A percentile compares a stretch with the other conserved stretches of the same genome.
phyloP scores from a whole-genome alignment of 2,329 filamentous ascomycete species.

The Fusarium tanahbumbuense region DNA sequence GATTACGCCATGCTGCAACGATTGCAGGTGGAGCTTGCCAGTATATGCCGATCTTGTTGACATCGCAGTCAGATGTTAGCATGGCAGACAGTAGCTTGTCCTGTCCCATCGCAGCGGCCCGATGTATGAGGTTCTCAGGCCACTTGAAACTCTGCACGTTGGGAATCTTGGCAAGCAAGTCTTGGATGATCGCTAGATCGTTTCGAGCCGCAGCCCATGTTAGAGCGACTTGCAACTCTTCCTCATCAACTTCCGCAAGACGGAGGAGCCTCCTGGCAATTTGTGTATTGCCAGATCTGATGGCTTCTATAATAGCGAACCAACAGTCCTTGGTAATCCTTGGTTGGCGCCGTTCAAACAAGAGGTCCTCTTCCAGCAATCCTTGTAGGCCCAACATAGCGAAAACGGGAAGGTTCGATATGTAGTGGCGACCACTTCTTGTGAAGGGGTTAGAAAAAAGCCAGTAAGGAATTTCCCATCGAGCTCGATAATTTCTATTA shows the following conservation, averaged over 20 bases:
- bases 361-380: neutral
- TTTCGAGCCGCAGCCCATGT: neutral
- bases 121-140: neutral
- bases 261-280: neutral
- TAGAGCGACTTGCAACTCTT: neutral
- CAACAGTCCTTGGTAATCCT: neutral
- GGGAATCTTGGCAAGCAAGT: neutral
- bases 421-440: neutral
- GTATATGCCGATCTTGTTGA: neutral
- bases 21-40: neutral
- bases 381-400: neutral
- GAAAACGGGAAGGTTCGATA: neutral
- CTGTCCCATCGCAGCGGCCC: neutral
- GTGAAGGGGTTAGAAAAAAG: neutral
- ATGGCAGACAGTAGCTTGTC: neutral
- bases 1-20: neutral
- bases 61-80: neutral
- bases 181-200: neutral
- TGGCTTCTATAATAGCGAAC: neutral
- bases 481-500: neutral
- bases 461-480: conserved; percentile 1
- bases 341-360: neutral
- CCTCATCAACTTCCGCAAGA: neutral
- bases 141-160: neutral
- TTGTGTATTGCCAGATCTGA: neutral